Conservation (phyloP, 176 grass and related monocot genomes). For the Bothriochloa decipiens region DNA sequence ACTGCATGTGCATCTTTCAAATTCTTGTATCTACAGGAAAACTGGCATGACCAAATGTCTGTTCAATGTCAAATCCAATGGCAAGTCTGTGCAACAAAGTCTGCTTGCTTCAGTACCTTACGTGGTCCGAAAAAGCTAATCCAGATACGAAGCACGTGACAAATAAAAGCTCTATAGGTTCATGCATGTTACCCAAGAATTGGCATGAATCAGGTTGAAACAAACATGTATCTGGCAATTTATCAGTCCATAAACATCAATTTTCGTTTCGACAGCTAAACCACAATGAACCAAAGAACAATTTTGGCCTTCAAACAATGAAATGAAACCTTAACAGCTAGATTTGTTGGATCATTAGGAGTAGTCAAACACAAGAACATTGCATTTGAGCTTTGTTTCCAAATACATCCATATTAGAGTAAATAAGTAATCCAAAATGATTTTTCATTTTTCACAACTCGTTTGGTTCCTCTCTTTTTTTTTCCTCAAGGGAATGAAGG, state of each 20-base stretch:
- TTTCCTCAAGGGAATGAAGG: background rate
- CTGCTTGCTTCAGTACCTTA: background rate
- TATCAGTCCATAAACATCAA: background rate
- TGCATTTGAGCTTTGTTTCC: background rate
- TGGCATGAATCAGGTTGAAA: background rate
- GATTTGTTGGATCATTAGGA: background rate
- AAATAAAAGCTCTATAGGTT: background rate
- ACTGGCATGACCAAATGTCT: background rate
- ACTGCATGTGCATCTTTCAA: constrained; percentile 6
- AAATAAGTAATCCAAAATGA: background rate
- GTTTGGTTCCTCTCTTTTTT: background rate
- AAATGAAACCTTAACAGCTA: background rate
- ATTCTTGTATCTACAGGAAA: background rate
- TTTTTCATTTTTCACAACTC: background rate
- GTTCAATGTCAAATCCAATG: background rate
- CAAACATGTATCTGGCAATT: background rate
- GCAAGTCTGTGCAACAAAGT: background rate
- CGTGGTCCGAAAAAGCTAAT: background rate
- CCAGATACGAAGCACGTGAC: background rate
- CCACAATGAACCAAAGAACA: background rate
- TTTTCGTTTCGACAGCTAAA: background rate
- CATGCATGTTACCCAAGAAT: background rate
- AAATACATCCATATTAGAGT: too few species aligned
- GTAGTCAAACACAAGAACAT: background rate
- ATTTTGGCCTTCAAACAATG: background rate